Conservation (phyloP, 352 stramenopile genomes). For the Phytopythium oedochilum region DNA sequence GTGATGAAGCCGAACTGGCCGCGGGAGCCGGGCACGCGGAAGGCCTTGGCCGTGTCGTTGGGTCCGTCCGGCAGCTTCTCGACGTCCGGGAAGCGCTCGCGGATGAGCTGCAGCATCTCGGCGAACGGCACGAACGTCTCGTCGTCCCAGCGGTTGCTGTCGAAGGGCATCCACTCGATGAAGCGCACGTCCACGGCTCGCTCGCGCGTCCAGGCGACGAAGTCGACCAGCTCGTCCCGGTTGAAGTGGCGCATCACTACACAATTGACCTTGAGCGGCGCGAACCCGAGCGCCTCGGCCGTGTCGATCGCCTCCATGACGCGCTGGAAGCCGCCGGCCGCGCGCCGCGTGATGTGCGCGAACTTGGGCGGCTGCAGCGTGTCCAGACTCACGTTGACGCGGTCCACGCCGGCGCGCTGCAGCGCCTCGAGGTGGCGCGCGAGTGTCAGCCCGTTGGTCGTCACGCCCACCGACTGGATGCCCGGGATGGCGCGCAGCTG, state of each 20-base stretch:
- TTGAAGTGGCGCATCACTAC: conserved; percentile 97
- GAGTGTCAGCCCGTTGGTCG: conserved; percentile 96
- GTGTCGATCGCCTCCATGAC: conserved; percentile 86
- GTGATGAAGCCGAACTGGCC: conserved; percentile 95
- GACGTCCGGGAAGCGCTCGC: conserved; percentile 33
- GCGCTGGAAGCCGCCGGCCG: conserved; percentile 55
- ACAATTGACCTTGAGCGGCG: conserved; percentile 95
- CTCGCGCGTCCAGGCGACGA: conserved; percentile 90
- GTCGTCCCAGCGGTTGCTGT: conserved; percentile 95
- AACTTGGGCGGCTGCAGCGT: conserved; percentile 93
- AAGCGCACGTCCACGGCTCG: conserved; percentile 93
- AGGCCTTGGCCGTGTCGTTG: conserved; percentile 97
- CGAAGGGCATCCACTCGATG: conserved; percentile 99
- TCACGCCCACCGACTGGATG: conserved; percentile 90
- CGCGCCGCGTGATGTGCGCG: conserved; percentile 90
- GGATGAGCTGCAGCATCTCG: conserved; percentile 85
- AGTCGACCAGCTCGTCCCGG: conserved; percentile 92
- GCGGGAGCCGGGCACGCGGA: conserved; percentile 50
- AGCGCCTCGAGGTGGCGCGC: conserved; percentile 75
- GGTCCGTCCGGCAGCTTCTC: conserved; percentile 61
- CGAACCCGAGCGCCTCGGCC: conserved; percentile 42
- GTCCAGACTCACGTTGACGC: conserved; percentile 96
- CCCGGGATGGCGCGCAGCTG: conserved; percentile 54
- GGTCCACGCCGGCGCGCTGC: conserved; percentile 79
- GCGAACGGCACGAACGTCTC: conserved; percentile 91